Evolutionary conservation across 192 early-diverging fungal genomes (phyloP), one percentile per base, ranked within the genome.

Genomic region (Linnemannia zychae): DNA sequence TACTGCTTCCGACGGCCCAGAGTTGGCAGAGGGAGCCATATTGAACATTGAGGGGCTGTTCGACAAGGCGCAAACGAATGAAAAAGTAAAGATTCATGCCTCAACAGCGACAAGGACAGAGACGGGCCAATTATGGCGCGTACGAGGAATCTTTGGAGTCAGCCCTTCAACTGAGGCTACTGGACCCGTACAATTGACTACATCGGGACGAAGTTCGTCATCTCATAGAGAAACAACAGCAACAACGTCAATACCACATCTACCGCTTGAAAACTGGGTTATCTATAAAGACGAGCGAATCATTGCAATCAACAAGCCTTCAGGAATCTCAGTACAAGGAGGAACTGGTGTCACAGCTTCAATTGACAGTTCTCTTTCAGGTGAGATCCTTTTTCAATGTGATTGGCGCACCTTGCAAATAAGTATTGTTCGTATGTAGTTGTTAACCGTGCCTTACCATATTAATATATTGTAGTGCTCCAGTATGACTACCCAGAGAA

Each of bases 221-320:
- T 31, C 57, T 63, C 57, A 63, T 31, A 9, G 18, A n/a, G 7
- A 31, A 17, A 12, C 49, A 9, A 4, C 49, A 0, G 2, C 50
- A 15, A 24, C 17, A 16, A 7, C n/a, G n/a, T 4, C 57, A 63
- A 40, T 28, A 24, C 31, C 31, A 20, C 3, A 17, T 24, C 47
- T 82, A 24, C 81, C 81, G 5, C 75, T 82, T 12, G 47, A 33
- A 38, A 71, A 72, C 48, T 82, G 81, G 81, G 34, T 82, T 17
- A 31, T 82, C 2, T 82, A 82, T 40, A 77, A 68, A 40, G 81
- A 82, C 46, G 63, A 76, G 24, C 31, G 71, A 24, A 77, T 77
- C 18, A 60, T 82, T 18, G 38, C 77, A 4, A 17, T 82, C 17
- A 52, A 82, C 40, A 82, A 82, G 34, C 81, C 81, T 11, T 47